A percentile compares a stretch with the other conserved stretches of the same genome.
phyloP scores from a whole-genome alignment of 176 grass and related monocot species.

The Neostapfia colusana region DNA sequence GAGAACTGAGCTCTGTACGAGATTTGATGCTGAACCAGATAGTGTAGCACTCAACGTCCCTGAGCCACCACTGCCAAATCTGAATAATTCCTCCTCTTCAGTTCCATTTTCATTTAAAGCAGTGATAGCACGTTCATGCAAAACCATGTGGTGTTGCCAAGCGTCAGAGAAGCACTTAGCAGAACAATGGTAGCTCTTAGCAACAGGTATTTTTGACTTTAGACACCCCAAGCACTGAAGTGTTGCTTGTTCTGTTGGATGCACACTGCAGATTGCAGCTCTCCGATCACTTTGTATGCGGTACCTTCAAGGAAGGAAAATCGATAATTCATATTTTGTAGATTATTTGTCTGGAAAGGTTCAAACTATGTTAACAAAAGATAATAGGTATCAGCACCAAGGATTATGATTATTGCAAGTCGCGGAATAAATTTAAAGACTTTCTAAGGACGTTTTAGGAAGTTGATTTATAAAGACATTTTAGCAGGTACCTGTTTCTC shows the following conservation, averaged over 20 bases:
- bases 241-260: constrained; percentile 78
- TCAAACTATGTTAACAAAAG: neutral
- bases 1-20: constrained; percentile 40
- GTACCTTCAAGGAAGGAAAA: constrained; percentile 59
- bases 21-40: constrained; percentile 50
- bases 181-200: constrained; percentile 83
- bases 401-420: constrained; percentile 10
- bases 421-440: neutral
- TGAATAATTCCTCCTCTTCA: constrained; percentile 73
- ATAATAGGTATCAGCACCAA: neutral
- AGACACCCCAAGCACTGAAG: constrained; percentile 84
- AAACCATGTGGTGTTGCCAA: constrained; percentile 74
- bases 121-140: constrained; percentile 75
- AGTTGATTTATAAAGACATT: neutral
- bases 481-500: neutral
- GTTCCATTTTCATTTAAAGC: constrained; percentile 65
- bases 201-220: constrained; percentile 80
- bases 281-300: constrained; percentile 73
- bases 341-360: constrained; percentile 13
- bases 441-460: neutral
- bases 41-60: constrained; percentile 36
- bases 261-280: constrained; percentile 69
- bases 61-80: constrained; percentile 47
- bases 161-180: constrained; percentile 82
- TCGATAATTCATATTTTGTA: neutral